Percentiles rank a stretch among this genome's conserved stretches.
Evolutionary conservation across 805 yeast genomes (phyloP).

Genomic region (Kazachstania kunashirensis): DNA sequence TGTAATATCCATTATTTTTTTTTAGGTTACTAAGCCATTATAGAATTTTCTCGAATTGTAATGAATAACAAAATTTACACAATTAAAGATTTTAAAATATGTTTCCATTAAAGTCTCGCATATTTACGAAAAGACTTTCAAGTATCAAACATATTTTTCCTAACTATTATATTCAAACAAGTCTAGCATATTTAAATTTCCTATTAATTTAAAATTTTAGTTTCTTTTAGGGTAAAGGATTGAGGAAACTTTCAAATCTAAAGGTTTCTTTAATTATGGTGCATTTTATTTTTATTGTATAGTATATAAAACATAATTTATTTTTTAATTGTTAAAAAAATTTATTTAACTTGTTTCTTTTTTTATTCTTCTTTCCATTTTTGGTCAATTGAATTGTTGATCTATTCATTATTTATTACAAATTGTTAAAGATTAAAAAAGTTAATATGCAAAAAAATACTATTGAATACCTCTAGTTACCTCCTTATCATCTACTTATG

Average conservation of each 20-base stretch:
- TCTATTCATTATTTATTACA: no score
- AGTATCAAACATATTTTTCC: not conserved
- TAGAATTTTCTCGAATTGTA: conserved; percentile 2
- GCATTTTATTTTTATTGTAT: conserved; percentile 3
- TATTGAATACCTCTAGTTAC: no score
- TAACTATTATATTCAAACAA: conserved; percentile 2
- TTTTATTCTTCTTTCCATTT: no score
- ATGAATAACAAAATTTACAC: not conserved
- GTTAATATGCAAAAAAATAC: no score
- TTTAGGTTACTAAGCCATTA: conserved; percentile 2
- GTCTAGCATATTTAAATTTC: conserved; percentile 1
- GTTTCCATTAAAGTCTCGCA: not conserved
- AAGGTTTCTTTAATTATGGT: conserved; percentile 3
- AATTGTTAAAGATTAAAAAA: no score
- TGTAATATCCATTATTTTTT: conserved; percentile 1
- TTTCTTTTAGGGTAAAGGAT: conserved; percentile 2
- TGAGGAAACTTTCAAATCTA: conserved; percentile 1
- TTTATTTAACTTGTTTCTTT: no score
- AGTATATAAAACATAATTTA: no score
- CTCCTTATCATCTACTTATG: no score
- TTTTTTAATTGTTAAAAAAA: no score
- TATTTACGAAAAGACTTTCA: not conserved
- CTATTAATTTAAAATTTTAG: not conserved
- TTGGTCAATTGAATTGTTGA: no score
- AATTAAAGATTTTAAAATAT: not conserved